Percentiles rank a stretch among this genome's conserved stretches.
These are phyloP conservation scores for Rhododendron ovatum DNA, from an alignment of 148 eudicot species.

Conservation along the genomic window DNA sequence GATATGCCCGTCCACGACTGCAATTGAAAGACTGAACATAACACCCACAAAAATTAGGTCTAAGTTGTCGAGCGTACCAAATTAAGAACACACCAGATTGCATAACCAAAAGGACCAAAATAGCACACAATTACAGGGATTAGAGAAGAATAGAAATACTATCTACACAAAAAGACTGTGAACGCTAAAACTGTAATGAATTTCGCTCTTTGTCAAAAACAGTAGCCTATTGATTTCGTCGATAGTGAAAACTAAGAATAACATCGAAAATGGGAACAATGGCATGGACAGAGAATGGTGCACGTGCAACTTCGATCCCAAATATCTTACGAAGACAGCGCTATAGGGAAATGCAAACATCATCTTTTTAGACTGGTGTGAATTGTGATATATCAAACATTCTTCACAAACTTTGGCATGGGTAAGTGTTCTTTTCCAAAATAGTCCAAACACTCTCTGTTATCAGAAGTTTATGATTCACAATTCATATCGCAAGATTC, in stretches of 20 bases:
- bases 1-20: slow-evolving; percentile 55
- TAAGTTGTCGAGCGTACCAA: neutral
- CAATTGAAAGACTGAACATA: slow-evolving; percentile 54
- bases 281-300: neutral
- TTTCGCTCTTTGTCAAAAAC: neutral
- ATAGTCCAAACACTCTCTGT: neutral
- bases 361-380: neutral
- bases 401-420: neutral
- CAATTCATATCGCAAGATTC: neutral
- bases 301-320: neutral
- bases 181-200: neutral
- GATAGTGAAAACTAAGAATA: neutral
- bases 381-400: neutral
- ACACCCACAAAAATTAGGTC: slow-evolving; percentile 16
- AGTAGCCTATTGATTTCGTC: neutral
- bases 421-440: neutral
- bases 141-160: neutral
- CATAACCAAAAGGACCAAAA: neutral
- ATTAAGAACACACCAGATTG: neutral
- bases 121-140: neutral
- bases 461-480: neutral
- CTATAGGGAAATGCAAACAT: neutral
- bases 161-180: neutral
- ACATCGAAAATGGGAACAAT: neutral
- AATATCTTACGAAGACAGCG: neutral